These are phyloP conservation scores for Porcisia hertigi DNA, from an alignment of 208 protist genomes.

Conservation along the genomic window DNA sequence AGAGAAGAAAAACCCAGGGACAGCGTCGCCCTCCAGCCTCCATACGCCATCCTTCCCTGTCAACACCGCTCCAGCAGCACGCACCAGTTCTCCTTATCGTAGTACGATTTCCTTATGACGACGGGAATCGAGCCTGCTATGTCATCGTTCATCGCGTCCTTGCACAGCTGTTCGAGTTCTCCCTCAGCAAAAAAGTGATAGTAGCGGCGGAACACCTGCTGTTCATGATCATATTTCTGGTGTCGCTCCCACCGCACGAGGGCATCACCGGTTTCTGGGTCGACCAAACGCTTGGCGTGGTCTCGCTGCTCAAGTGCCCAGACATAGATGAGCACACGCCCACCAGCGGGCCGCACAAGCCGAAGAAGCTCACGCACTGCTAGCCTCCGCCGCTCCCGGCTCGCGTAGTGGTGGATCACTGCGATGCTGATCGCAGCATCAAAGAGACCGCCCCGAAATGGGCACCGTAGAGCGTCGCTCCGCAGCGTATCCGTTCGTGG, in stretches of 20 bases:
- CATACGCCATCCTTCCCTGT: neutral
- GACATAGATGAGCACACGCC: slow-evolving; percentile 78
- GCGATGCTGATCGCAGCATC: slow-evolving; percentile 90
- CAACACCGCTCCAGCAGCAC: slow-evolving; percentile 48
- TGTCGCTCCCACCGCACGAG: slow-evolving; percentile 71
- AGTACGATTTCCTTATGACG: slow-evolving; percentile 58
- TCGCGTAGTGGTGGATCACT: slow-evolving; percentile 90
- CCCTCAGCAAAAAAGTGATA: slow-evolving; percentile 86
- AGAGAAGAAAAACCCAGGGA: slow-evolving; percentile 1
- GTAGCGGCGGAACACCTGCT: slow-evolving; percentile 68
- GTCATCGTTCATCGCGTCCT: slow-evolving; percentile 33
- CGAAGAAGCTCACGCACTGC: slow-evolving; percentile 75
- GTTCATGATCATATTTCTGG: slow-evolving; percentile 43
- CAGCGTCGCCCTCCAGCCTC: neutral
- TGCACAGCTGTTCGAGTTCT: slow-evolving; percentile 69
- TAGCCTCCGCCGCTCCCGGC: slow-evolving; percentile 41
- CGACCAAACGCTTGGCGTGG: slow-evolving; percentile 24
- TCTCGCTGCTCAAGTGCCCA: slow-evolving; percentile 72
- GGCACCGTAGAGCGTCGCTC: slow-evolving; percentile 59
- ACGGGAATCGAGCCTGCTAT: neutral
- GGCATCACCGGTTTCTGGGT: slow-evolving; percentile 57
- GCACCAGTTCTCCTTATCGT: slow-evolving; percentile 92
- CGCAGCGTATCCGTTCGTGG: slow-evolving; percentile 62
- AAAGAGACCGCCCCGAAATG: slow-evolving; percentile 65
- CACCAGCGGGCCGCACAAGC: slow-evolving; percentile 60